Percentiles rank a stretch among this genome's conserved stretches.
Evolutionary conservation across 2,329 filamentous ascomycete genomes (phyloP).

Genomic region (Xylaria polymorpha): DNA sequence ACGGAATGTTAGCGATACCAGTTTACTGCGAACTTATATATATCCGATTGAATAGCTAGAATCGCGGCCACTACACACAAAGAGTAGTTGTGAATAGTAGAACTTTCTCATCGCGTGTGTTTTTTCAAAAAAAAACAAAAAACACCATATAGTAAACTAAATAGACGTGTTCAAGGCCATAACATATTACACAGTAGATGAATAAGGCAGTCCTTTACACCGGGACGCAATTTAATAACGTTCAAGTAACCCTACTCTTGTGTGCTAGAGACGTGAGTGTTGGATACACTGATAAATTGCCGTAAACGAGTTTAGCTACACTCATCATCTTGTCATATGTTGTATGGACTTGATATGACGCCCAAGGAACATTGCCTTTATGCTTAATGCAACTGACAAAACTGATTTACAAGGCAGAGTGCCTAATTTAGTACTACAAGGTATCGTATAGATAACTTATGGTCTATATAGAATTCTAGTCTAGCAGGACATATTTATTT

Average conservation of each 20-base stretch:
- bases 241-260: neutral
- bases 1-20: neutral
- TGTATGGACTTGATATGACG: neutral
- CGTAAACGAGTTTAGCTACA: neutral
- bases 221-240: neutral
- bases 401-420: neutral
- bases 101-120: neutral
- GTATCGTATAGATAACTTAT: neutral
- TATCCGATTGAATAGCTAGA: neutral
- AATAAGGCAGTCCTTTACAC: neutral
- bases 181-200: neutral
- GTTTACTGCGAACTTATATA: neutral
- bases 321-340: neutral
- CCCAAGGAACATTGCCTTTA: neutral
- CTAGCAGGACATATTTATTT: neutral
- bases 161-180: neutral
- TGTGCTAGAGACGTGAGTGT: neutral
- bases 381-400: neutral
- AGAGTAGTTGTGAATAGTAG: neutral
- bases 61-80: neutral
- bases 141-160: neutral
- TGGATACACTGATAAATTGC: neutral
- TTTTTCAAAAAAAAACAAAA: too few relatives aligned
- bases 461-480: neutral
- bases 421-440: neutral